Evolutionary conservation across 1,139 yeast species (phyloP).

Genomic region (Candida pseudoviswanathii): DNA sequence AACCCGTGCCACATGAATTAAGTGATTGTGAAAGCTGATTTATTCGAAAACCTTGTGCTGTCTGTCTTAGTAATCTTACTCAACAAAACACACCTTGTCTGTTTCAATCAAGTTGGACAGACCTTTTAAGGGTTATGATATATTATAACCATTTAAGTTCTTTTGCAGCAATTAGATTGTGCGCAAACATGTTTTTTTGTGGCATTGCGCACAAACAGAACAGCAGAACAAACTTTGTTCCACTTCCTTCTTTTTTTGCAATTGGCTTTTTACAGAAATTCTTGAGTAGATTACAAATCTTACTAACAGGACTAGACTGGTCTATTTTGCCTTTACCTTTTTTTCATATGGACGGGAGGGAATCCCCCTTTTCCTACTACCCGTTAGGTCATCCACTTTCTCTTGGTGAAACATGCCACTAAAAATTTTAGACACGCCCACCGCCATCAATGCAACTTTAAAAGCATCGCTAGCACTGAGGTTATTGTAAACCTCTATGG

Average conservation of each 20-base stretch:
- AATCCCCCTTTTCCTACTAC: too few species aligned
- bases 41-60: not conserved
- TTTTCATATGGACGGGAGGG: too few species aligned
- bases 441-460: too few species aligned
- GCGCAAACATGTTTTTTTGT: not conserved
- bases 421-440: too few species aligned
- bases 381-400: too few species aligned
- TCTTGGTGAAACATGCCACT: too few species aligned
- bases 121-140: not conserved
- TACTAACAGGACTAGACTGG: not conserved
- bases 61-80: not conserved
- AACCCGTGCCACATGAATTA: not conserved
- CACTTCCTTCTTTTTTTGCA: not conserved
- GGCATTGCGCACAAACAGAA: not conserved
- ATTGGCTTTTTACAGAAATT: not conserved
- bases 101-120: not conserved
- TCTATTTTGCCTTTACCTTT: not conserved
- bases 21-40: not conserved
- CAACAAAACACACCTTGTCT: not conserved
- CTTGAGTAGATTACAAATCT: constrained; percentile 1
- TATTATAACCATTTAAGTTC: not conserved
- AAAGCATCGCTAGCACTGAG: too few species aligned
- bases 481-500: too few species aligned
- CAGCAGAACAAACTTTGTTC: not conserved
- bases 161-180: constrained; percentile 3